Evolutionary conservation across 306 rosid genomes (phyloP), one percentile per base, ranked within the genome.

Genomic region (Rosa lucieae): DNA sequence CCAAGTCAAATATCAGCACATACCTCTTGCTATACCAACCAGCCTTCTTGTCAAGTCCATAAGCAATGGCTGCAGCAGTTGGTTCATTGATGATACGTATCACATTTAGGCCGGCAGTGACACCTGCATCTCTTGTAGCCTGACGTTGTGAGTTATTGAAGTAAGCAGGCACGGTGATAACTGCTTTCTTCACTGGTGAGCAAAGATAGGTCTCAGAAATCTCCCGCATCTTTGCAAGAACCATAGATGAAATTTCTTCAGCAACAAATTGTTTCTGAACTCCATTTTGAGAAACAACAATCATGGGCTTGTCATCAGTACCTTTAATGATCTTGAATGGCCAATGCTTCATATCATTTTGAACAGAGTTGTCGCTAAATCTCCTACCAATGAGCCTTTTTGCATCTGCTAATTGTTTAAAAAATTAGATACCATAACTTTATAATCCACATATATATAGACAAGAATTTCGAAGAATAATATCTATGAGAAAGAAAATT

Each of bases 11-110:
- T 61, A 61, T 61, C 39, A 61, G 3, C 40, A 61, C 67, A 61
- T 12, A 26, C 26, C 40, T 26, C 39, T 29, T 61, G 40, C 67
- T 61, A 61, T 26, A 61, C 67, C 67, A 61, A 11, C 72, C 47
- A 6, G 10, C 26, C 77, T 52, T 73, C 71, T 20, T 58, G 29
- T 70, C 51, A 44, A 78, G 21, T 2, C 70, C 81, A 18, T 78
- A 78, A 43, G 70, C 70, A 56, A 78, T 78, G 0, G 81, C 76
- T 3, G 70, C 76, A 0, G 81, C 76, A 1, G 76, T 78, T 10
- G 81, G 29, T 29, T 29, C 29, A 29, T 29, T 29, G 29, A 29
- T 29, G 29, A 29, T 29, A 29, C 29, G 29, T 29, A 29, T 29
- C 29, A 29, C 29, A 29, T 29, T 29, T 29, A 29, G 29, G 29